phyloP scores from a whole-genome alignment of 2,329 filamentous ascomycete species.

The Coleophoma crateriformis region DNA sequence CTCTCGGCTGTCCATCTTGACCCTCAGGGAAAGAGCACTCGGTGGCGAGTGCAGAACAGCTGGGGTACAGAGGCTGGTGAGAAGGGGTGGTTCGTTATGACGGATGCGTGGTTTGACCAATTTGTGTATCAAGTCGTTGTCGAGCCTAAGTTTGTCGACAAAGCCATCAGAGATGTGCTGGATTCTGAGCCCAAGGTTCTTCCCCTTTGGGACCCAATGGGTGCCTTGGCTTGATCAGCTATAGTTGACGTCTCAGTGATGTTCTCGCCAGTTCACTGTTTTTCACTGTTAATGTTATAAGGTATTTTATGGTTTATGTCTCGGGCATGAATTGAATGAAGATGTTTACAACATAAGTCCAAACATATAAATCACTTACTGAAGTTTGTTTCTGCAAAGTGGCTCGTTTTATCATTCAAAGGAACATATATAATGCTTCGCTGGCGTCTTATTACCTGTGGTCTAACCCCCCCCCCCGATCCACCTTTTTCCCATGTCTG shows the following conservation, averaged over 20 bases:
- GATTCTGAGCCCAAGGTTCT: slow-evolving; percentile 65
- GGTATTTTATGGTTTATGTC: too few relatives aligned
- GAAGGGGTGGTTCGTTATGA: slow-evolving; percentile 88
- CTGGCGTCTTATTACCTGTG: too few relatives aligned
- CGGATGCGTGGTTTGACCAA: slow-evolving; percentile 71
- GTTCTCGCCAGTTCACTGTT: too few relatives aligned
- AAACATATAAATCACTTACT: too few relatives aligned
- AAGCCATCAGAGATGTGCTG: slow-evolving; percentile 64
- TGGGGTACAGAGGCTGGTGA: slow-evolving; percentile 69
- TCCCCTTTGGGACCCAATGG: slow-evolving; percentile 79
- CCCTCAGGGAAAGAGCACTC: slow-evolving; percentile 55
- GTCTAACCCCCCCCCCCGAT: too few relatives aligned
- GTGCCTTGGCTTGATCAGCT: slow-evolving; percentile 52
- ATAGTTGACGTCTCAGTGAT: not conserved
- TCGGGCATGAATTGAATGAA: too few relatives aligned
- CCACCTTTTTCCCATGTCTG: too few relatives aligned
- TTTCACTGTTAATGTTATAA: too few relatives aligned
- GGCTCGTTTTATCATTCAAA: too few relatives aligned
- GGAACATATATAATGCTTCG: too few relatives aligned
- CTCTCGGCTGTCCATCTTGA: slow-evolving; percentile 80
- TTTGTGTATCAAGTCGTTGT: slow-evolving; percentile 86
- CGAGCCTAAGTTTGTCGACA: slow-evolving; percentile 61
- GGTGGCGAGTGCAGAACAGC: slow-evolving; percentile 85
- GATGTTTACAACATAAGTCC: too few relatives aligned
- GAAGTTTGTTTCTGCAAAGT: too few relatives aligned